Evolutionary conservation across 495 filamentous ascomycete species (phyloP), one percentile per base, ranked within the genome.

Genomic region (Sordaria brevicollis): DNA sequence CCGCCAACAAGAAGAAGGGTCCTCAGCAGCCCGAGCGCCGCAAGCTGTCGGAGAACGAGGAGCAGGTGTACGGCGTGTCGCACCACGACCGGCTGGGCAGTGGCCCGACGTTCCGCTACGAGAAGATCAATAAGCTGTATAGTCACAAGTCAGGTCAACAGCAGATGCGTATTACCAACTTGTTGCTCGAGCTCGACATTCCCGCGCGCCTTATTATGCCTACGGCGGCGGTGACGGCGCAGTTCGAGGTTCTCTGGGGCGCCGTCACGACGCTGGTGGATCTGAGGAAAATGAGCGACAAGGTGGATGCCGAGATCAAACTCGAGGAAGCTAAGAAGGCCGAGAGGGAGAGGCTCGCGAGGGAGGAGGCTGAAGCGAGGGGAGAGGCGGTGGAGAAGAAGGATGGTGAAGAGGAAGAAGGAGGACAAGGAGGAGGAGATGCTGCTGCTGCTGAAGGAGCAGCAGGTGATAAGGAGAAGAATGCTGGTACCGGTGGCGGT

Each of bases 71-170:
- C 76, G 95, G 94, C 65, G 89, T 97, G 1, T 85, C 89, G 10
- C 91, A 92, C 72, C 92, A 95, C 74, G 96, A 99, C 36, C 92
- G 93, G 1, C 84, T 97, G 31, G 87, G 91, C 19, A 92, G 74
- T 79, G 92, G 86, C 0, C 84, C 86, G 11, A 82, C 82, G 33
- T 97, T 96, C 87, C 90, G 92, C 37, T 90, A 90, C 72, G 93
- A 97, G 75, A 89, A 88, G 74, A 88, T 94, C 69, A 89, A 88
- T 73, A 94, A 95, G 78, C 85, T 93, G 35, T 89, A 92, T 65
- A 89, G 90, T 71, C 91, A 91, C 66, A 97, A 97, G 79, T 90
- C 87, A 25, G 89, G 90, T 62, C 87, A 92, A 15, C 92, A 96
- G 77, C 92, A 92, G 37, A 82, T 87, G 72, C 92, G 93, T 74